phyloP scores from a whole-genome alignment of 1,139 yeast species.

The Magnusiomyces sp. region DNA sequence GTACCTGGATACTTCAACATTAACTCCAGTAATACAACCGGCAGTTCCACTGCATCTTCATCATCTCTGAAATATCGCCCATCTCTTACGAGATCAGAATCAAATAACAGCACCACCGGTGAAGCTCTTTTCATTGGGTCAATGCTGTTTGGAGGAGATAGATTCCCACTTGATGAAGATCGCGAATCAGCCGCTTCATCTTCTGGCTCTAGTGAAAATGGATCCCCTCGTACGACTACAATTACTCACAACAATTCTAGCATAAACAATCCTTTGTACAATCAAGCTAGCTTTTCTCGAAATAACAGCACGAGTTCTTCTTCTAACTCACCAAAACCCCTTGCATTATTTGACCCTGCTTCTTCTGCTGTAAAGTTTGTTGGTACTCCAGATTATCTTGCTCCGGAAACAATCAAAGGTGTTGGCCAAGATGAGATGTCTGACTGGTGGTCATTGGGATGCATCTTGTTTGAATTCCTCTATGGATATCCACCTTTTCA shows the following conservation, averaged over 20 bases:
- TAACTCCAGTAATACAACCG: constrained; percentile 7
- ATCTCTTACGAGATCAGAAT: constrained; percentile 9
- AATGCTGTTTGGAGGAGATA: constrained; percentile 7
- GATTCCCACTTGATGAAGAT: constrained; percentile 9
- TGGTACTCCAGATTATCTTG: constrained; percentile 96
- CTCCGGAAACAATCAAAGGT: constrained; percentile 92
- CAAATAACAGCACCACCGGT: constrained; percentile 12
- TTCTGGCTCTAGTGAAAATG: constrained; percentile 7
- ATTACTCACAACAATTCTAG: neutral
- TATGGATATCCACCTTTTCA: constrained; percentile 96
- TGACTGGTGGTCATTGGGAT: constrained; percentile 99
- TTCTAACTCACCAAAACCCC: constrained; percentile 3
- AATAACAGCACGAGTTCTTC: neutral
- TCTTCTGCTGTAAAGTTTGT: constrained; percentile 49
- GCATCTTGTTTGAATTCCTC: constrained; percentile 83
- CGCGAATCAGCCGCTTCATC: neutral
- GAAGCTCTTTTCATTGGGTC: constrained; percentile 13
- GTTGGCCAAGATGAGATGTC: constrained; percentile 76
- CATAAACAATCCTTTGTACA: too few species aligned
- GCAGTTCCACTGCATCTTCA: neutral
- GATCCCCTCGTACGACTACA: neutral
- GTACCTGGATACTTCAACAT: constrained; percentile 28
- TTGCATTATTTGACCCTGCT: constrained; percentile 23
- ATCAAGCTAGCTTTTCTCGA: neutral
- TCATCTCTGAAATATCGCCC: constrained; percentile 4